Conservation (phyloP, 1,284 basidiomycete species). For the Termitomyces sp. region DNA sequence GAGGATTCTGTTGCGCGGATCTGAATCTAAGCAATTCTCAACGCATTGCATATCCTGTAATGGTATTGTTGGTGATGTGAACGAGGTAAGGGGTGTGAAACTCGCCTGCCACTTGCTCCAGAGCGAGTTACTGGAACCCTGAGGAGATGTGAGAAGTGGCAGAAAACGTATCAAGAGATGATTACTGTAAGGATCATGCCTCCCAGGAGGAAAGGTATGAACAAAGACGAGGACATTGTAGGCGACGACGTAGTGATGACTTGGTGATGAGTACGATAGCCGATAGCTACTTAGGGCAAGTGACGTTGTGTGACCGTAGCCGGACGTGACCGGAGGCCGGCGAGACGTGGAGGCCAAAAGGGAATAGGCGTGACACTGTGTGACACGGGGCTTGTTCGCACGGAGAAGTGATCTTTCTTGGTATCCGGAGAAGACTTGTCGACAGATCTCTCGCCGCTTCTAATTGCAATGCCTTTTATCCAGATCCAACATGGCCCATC, state of each 20-base stretch:
- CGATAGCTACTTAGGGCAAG: not conserved
- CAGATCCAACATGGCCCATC: slow-evolving; percentile 28
- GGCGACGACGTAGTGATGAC: slow-evolving; percentile 14
- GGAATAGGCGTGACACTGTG: slow-evolving; percentile 3
- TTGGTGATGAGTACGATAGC: too few relatives aligned
- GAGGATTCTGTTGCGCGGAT: slow-evolving; percentile 54
- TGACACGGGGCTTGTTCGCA: slow-evolving; percentile 16
- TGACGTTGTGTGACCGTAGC: not conserved
- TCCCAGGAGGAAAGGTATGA: slow-evolving; percentile 46
- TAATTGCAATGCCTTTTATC: slow-evolving; percentile 34
- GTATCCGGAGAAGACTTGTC: slow-evolving; percentile 27
- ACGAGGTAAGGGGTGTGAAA: slow-evolving; percentile 13
- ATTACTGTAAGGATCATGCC: slow-evolving; percentile 79
- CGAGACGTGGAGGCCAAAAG: slow-evolving; percentile 12
- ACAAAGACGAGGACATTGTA: slow-evolving; percentile 46
- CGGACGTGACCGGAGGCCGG: slow-evolving; percentile 21
- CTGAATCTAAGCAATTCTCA: slow-evolving; percentile 72
- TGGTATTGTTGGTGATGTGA: slow-evolving; percentile 1
- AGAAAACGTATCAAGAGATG: not conserved
- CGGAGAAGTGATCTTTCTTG: slow-evolving; percentile 21
- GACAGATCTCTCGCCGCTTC: slow-evolving; percentile 29
- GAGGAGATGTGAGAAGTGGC: slow-evolving; percentile 1
- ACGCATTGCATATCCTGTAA: slow-evolving; percentile 90
- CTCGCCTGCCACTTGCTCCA: slow-evolving; percentile 77
- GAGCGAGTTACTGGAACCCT: slow-evolving; percentile 77